These are phyloP conservation scores for Prototheca wickerhamii DNA, from an alignment of 163 green algal species.

Conservation along the genomic window DNA sequence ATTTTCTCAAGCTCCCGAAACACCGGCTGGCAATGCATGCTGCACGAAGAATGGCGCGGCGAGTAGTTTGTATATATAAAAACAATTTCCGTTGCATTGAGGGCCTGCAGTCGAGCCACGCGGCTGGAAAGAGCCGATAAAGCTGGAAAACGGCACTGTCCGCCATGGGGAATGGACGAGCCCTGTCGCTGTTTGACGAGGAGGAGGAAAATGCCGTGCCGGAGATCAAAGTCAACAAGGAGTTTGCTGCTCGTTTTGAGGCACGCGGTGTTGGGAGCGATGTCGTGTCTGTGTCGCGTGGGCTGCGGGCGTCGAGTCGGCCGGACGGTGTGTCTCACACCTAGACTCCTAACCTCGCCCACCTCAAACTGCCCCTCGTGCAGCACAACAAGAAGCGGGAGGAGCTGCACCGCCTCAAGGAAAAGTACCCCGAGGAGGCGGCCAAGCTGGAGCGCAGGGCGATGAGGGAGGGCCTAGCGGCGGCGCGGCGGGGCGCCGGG, in stretches of 20 bases:
- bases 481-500: not conserved
- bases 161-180: not conserved
- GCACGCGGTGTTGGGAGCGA: too few relatives aligned
- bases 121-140: too few relatives aligned
- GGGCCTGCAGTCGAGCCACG: too few relatives aligned
- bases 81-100: too few relatives aligned
- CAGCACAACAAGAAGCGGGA: slow-evolving; percentile 85
- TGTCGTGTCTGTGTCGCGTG: too few relatives aligned
- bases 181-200: slow-evolving; percentile 26
- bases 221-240: slow-evolving; percentile 50
- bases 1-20: too few relatives aligned
- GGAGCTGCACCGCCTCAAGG: slow-evolving; percentile 76
- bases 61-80: too few relatives aligned
- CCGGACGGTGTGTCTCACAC: not conserved
- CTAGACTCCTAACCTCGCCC: not conserved
- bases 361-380: slow-evolving; percentile 8
- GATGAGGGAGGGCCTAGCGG: not conserved
- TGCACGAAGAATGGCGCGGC: too few relatives aligned
- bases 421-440: slow-evolving; percentile 64
- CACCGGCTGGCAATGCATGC: too few relatives aligned
- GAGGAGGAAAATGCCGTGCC: slow-evolving; percentile 6
- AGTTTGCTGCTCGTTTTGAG: slow-evolving; percentile 60
- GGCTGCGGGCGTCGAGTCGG: not conserved
- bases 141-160: too few relatives aligned
- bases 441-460: slow-evolving; percentile 28